phyloP scores from a whole-genome alignment of 2,329 filamentous ascomycete genomes.

The Capronia coronata region DNA sequence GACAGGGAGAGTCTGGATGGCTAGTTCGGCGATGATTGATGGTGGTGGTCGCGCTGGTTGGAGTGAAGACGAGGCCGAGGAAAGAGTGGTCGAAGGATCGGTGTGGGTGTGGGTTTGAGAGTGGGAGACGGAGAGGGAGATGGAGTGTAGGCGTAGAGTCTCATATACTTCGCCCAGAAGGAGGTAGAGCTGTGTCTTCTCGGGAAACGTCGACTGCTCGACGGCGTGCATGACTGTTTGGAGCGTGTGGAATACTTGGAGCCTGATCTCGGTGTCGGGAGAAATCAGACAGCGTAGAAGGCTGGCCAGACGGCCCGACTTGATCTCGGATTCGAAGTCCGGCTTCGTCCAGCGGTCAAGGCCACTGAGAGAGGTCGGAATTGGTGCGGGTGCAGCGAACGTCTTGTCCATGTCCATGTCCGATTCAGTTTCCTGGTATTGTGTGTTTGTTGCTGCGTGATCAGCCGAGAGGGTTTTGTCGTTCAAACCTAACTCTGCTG shows the following conservation, averaged over 20 bases:
- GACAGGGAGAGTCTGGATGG: constrained; percentile 59
- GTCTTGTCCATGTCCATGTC: constrained; percentile 46
- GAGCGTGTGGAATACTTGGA: constrained; percentile 66
- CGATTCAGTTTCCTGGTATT: background rate
- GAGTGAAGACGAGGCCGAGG: constrained; percentile 25
- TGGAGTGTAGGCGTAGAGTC: constrained; percentile 42
- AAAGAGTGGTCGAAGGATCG: background rate
- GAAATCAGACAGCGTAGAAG: constrained; percentile 73
- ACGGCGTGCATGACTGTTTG: constrained; percentile 38
- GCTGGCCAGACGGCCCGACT: constrained; percentile 62
- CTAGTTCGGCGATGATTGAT: constrained; percentile 69
- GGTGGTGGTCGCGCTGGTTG: constrained; percentile 53
- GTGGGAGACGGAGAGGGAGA: no score
- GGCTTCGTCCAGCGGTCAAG: constrained; percentile 45
- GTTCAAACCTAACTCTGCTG: constrained; percentile 2
- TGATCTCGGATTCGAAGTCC: constrained; percentile 70
- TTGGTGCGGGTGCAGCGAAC: constrained; percentile 46
- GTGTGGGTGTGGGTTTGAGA: background rate
- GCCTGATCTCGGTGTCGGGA: constrained; percentile 65
- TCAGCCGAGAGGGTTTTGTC: background rate
- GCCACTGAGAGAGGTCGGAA: constrained; percentile 39
- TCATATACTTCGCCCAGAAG: constrained; percentile 74
- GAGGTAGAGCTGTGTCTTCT: constrained; percentile 57
- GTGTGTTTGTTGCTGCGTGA: background rate
- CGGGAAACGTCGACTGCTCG: constrained; percentile 63